These are phyloP conservation scores for Nakazawaea laoshanensis DNA, from an alignment of 805 yeast species.

Conservation along the genomic window DNA sequence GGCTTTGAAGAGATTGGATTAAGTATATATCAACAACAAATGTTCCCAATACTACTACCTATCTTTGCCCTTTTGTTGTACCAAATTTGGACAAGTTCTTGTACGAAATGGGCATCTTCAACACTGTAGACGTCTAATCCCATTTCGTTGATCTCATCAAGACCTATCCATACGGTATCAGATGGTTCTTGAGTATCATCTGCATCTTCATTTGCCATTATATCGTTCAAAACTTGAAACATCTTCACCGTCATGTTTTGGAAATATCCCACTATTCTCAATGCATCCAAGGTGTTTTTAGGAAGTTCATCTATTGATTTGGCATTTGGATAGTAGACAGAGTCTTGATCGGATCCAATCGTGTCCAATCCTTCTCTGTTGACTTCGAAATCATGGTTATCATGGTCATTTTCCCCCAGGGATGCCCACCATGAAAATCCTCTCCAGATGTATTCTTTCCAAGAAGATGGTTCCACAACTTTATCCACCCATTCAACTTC, in stretches of 20 bases:
- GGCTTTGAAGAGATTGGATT: conserved; percentile 10
- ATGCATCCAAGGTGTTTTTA: conserved; percentile 16
- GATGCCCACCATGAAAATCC: conserved; percentile 86
- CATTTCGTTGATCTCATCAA: conserved; percentile 43
- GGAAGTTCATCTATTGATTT: too few species aligned
- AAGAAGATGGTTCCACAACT: conserved; percentile 39
- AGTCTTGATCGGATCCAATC: conserved; percentile 7
- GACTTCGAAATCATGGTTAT: conserved; percentile 28
- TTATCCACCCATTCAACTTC: conserved; percentile 32
- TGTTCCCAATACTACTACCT: conserved; percentile 24
- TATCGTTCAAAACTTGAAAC: conserved; percentile 27
- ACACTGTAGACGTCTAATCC: conserved; percentile 48
- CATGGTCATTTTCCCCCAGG: conserved; percentile 54
- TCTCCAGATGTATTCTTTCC: conserved; percentile 54
- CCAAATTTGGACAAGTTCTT: conserved; percentile 34
- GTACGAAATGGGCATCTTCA: conserved; percentile 35
- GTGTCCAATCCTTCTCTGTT: conserved; percentile 18
- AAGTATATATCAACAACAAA: conserved; percentile 25
- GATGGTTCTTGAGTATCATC: conserved; percentile 10
- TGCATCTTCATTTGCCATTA: conserved; percentile 24
- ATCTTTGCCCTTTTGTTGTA: conserved; percentile 34
- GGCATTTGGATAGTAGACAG: conserved; percentile 1
- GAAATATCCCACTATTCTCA: conserved; percentile 39
- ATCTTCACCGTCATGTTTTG: conserved; percentile 38
- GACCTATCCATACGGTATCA: conserved; percentile 22